Conservation (phyloP, 1,284 basidiomycete genomes). For the Ustilago nuda region DNA sequence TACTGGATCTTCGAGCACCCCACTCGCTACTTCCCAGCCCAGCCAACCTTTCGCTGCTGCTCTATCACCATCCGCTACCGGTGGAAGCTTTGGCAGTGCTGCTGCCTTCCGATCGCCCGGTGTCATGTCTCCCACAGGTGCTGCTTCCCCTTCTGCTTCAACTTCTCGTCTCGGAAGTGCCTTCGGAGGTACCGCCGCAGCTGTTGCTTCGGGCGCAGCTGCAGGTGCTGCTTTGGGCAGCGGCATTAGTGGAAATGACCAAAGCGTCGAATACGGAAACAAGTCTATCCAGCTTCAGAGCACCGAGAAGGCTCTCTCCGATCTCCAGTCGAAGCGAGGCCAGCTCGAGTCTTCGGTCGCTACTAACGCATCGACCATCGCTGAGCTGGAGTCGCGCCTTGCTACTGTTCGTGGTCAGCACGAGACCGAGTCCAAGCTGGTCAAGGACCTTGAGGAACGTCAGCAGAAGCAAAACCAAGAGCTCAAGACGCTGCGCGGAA, state of each 20-base stretch:
- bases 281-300: constrained; percentile 55
- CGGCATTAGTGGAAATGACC: constrained; percentile 18
- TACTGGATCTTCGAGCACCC: constrained; percentile 19
- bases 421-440: constrained; percentile 83
- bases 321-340: constrained; percentile 49
- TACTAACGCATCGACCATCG: constrained; percentile 48
- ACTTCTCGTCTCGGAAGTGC: constrained; percentile 38
- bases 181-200: constrained; percentile 29
- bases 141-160: constrained; percentile 34
- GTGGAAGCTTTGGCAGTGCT: constrained; percentile 46
- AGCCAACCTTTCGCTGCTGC: constrained; percentile 36
- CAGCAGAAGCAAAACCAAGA: constrained; percentile 79
- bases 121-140: constrained; percentile 26
- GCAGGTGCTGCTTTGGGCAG: constrained; percentile 23
- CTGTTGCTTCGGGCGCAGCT: constrained; percentile 23
- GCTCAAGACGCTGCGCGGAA: constrained; percentile 80
- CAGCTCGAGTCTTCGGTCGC: constrained; percentile 49
- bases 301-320: constrained; percentile 57
- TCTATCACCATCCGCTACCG: constrained; percentile 51
- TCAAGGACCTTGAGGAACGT: constrained; percentile 80
- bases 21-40: constrained; percentile 19
- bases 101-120: constrained; percentile 37
- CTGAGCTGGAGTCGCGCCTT: constrained; percentile 66
- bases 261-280: constrained; percentile 56
- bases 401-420: constrained; percentile 76